These are phyloP conservation scores for Alternaria dauci DNA, from an alignment of 2,329 filamentous ascomycete species.

Conservation along the genomic window DNA sequence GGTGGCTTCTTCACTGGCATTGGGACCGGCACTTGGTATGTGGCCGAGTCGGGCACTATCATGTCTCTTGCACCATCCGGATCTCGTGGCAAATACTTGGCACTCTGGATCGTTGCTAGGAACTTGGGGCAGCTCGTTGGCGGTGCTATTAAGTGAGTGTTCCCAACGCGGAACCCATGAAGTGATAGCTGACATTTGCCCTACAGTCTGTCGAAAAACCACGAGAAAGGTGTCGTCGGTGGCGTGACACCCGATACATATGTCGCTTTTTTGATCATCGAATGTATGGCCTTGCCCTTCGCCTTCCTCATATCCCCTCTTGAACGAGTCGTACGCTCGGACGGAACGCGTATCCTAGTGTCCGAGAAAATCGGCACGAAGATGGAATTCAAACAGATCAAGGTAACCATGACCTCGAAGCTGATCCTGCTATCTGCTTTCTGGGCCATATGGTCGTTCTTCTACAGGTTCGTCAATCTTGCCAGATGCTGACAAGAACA, in stretches of 20 bases:
- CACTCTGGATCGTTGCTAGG: slow-evolving; percentile 59
- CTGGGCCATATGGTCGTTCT: slow-evolving; percentile 60
- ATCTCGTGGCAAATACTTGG: slow-evolving; percentile 59
- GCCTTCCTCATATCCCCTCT: slow-evolving; percentile 58
- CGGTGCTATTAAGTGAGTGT: slow-evolving; percentile 52
- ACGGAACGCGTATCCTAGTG: slow-evolving; percentile 55
- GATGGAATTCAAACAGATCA: slow-evolving; percentile 53
- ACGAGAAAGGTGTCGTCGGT: slow-evolving; percentile 39
- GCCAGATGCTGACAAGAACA: neutral
- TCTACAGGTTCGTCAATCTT: slow-evolving; percentile 44
- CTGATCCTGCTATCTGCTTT: slow-evolving; percentile 53
- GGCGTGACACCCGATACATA: slow-evolving; percentile 58
- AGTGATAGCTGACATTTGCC: neutral
- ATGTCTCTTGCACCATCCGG: slow-evolving; percentile 59
- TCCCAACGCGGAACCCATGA: neutral
- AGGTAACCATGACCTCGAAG: slow-evolving; percentile 47
- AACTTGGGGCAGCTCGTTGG: slow-evolving; percentile 59
- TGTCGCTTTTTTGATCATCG: slow-evolving; percentile 59
- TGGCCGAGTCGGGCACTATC: slow-evolving; percentile 59
- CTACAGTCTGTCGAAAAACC: slow-evolving; percentile 36
- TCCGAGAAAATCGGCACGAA: slow-evolving; percentile 54
- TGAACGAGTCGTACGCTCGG: slow-evolving; percentile 57
- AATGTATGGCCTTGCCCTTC: slow-evolving; percentile 57
- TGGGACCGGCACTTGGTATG: slow-evolving; percentile 57
- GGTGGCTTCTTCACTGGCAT: slow-evolving; percentile 40